Base-by-base conservation (phyloP, 2,329 filamentous ascomycete genomes). In the Stemphylium vesicarium region DNA sequence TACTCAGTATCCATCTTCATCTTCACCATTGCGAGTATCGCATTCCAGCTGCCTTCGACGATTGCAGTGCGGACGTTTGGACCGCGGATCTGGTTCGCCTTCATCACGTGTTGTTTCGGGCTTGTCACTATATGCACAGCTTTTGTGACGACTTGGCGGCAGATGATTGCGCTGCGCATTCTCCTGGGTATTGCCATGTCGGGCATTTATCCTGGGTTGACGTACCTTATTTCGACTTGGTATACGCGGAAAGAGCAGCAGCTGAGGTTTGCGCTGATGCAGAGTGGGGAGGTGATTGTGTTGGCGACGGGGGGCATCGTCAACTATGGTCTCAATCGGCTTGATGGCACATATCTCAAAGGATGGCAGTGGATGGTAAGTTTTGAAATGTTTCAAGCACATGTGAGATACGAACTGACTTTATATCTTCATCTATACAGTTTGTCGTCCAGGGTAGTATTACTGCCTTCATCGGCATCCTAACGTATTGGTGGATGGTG, bases 1-100 rank as follows among this genome's bases (percentile, higher is more conserved):
- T 91, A 88, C 63, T 88, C 85, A 1, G 82, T 90, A 4, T 82
- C 86, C 18, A 90, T 91, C 53, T 88, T 90, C 76, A 88, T 90
- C 69, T 90, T 90, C 73, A 90, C 88, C 9, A 81, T 90, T 50
- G 80, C 87, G 4, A 86, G 82, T 64, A 87, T 91, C 36, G 81
- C 82, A 9, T 90, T 88, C 65, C 88, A 90, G 69, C 76, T 90
- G 7, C 88, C 88, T 0, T 86, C 85, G 1, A 90, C 88, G 0
- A 80, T 90, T 39, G 84, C 86, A 1, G 85, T 89, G 24, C 81
- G 88, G 41, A 81, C 84, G 1, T 79, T 88, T 43, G 87, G 88
- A 0, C 88, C 88, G 0, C 80, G 88, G 12, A 68, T 83, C 44
- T 88, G 84, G 81, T 88, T 89, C 66, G 75, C 82, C 0, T 68